Evolutionary conservation across 75 land plant genomes (phyloP).

Genomic region (Pinus albicaulis): DNA sequence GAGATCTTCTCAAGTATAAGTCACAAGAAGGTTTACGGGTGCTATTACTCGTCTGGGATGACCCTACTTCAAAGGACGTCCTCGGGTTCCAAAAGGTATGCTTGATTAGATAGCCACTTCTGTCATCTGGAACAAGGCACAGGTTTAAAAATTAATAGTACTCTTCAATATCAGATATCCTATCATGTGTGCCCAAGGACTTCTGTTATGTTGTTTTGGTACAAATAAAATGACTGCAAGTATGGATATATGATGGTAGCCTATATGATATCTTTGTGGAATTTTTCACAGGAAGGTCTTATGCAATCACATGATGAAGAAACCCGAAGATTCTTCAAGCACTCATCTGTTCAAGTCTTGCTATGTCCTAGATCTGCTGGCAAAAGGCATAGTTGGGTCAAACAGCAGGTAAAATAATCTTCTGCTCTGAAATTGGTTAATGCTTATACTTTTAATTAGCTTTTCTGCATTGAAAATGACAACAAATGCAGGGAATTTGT

Average conservation of each 20-base stretch:
- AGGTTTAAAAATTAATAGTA: background rate
- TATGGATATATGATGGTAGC: background rate
- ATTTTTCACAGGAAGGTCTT: slow-evolving; percentile 57
- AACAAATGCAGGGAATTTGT: too few species aligned
- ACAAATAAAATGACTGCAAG: too few species aligned
- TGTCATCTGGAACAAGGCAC: background rate
- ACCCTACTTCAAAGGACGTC: slow-evolving; percentile 64
- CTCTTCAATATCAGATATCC: background rate
- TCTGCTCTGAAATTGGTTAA: too few species aligned
- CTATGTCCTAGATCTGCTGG: slow-evolving; percentile 86
- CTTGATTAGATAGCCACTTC: background rate
- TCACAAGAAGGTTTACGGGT: slow-evolving; percentile 77
- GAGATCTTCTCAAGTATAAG: slow-evolving; percentile 73
- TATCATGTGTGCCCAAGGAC: background rate
- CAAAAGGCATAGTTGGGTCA: slow-evolving; percentile 70
- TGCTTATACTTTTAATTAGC: too few species aligned
- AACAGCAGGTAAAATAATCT: slow-evolving; percentile 52
- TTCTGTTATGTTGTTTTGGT: background rate
- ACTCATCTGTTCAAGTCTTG: slow-evolving; percentile 76
- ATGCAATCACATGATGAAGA: slow-evolving; percentile 93
- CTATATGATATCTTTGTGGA: background rate
- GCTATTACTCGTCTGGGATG: slow-evolving; percentile 81
- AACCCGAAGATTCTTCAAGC: slow-evolving; percentile 72
- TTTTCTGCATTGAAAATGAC: too few species aligned
- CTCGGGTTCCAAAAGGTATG: slow-evolving; percentile 42